Base-by-base conservation (phyloP, 495 filamentous ascomycete species). In the Aspergillus haitiensis region DNA sequence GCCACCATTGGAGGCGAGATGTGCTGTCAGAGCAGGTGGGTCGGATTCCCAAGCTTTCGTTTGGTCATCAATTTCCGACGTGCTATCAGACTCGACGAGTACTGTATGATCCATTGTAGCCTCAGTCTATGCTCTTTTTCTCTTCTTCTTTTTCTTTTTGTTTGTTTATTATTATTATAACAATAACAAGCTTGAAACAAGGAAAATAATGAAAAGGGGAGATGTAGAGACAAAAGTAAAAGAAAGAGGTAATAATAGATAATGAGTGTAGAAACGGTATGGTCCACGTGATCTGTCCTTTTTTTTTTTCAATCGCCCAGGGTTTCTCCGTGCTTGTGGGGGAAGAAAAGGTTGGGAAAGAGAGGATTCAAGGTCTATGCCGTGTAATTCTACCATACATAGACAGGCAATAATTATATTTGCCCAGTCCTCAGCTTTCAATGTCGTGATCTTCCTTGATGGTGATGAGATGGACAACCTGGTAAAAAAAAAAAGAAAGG, bases 41-140 rank as follows among this genome's bases (percentile, higher is more conserved):
- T 77, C 75, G n/a, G 72, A 74, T 33, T 68, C 72, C 73, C 72
- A 78, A 8, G 59, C 60, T 53, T 71, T 78, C 54, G 68, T 68
- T 64, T 73, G 72, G 47, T 76, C 74, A 59, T 78, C 75, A 36
- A 71, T 64, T 11, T 78, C 74, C 16, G 72, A 76, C 18, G 62
- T 61, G 59, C 62, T 74, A 60, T 71, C 76, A 18, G 75, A 74
- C 56, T 78, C 76, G 47, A 61, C 67, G 69, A 69, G 46, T 33
- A 58, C 67, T 69, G 59, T 61, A 40, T 56, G 60, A 58, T 77
- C 73, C 76, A 78, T 78, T 46, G 62, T 58, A 55, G 37, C 50
- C 62, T 67, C 39, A 68, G 68, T 59, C 63, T 54, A 57, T 33
- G 51, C 61, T 56, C 44, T 63, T 56, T 2, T 56, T 37, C 63